A percentile compares a stretch with the other conserved stretches of the same genome.
phyloP scores from a whole-genome alignment of 1,139 yeast species.

The Zhuliangozyma parablackwelliae region DNA sequence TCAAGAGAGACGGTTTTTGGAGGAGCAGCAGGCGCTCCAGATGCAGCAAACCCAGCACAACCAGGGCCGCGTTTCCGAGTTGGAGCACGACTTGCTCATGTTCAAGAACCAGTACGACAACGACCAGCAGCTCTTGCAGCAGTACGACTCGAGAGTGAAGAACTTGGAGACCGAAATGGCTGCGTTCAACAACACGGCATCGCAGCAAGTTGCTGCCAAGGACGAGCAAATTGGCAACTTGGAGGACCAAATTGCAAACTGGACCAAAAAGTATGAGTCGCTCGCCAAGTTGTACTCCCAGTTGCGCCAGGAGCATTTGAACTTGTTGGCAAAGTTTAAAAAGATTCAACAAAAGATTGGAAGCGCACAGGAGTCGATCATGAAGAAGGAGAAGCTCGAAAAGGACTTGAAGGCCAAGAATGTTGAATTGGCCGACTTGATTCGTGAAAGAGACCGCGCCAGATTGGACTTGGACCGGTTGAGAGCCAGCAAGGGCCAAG shows the following conservation, averaged over 20 bases:
- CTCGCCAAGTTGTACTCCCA: conserved; percentile 88
- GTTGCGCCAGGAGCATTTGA: conserved; percentile 86
- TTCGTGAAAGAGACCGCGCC: conserved; percentile 87
- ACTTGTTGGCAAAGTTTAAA: conserved; percentile 72
- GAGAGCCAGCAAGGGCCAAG: conserved; percentile 62
- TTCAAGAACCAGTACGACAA: conserved; percentile 81
- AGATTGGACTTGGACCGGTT: conserved; percentile 75
- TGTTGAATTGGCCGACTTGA: conserved; percentile 82
- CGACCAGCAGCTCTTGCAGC: conserved; percentile 79
- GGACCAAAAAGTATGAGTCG: conserved; percentile 87
- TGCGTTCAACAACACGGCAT: conserved; percentile 60
- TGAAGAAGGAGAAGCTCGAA: conserved; percentile 78
- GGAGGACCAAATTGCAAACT: conserved; percentile 71
- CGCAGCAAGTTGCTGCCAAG: conserved; percentile 71
- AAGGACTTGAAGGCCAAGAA: conserved; percentile 82
- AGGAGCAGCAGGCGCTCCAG: conserved; percentile 59
- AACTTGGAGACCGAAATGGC: conserved; percentile 71
- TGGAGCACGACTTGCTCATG: conserved; percentile 75
- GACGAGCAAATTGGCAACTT: conserved; percentile 67
- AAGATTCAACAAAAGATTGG: conserved; percentile 85
- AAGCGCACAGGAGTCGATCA: conserved; percentile 88
- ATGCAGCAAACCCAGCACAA: conserved; percentile 75
- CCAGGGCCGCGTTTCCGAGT: conserved; percentile 74
- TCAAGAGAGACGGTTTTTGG: conserved; percentile 43
- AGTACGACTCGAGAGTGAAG: conserved; percentile 83